Evolutionary conservation across 2,329 filamentous ascomycete species (phyloP), one percentile per base, ranked within the genome.

Genomic region (Falciphora oryzae): DNA sequence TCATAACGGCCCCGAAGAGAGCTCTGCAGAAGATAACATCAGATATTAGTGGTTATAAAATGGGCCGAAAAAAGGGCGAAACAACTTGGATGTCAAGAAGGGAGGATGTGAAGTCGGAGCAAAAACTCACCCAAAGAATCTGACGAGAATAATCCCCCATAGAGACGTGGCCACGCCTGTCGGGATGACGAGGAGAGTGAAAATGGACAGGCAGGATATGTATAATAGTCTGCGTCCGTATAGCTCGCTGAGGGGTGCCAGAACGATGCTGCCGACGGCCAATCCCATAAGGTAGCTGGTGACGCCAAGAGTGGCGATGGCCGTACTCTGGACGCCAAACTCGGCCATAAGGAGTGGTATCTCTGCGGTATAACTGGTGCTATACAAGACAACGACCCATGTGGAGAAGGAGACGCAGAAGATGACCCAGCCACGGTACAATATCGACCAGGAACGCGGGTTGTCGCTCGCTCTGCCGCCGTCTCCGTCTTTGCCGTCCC

Each of bases 321-420:
- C 83, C 57, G 85, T 77, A 59, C 64, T 71, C 0, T 75, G 67
- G 28, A 86, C 78, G 62, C 81, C 73, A 69, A 92, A 93, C 57
- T 89, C 85, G 22, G 78, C 72, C 76, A 86, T 85, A 75, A 94
- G 84, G 0, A 88, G 86, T 0, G 83, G 81, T 50, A 90, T 85
- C 10, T 85, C 86, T 0, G 88, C 85, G 1, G 90, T 92, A 73
- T 93, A 94, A 62, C 84, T 87, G 0, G 91, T 93, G 56, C 86
- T 90, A 73, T 92, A 91, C 50, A 91, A 74, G 18, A 92, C 86
- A 3, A 80, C 72, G 2, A 76, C 74, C 79, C 78, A 80, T 1
- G 76, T 78, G 3, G 76, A 73, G 68, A 72, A 81, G 57, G 75
- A 77, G n/a, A 80, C 75, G 57, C 66, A 76, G 74, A 76, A 71